Conservation (phyloP, 2,329 filamentous ascomycete species). For the Stagonosporopsis rhizophila region DNA sequence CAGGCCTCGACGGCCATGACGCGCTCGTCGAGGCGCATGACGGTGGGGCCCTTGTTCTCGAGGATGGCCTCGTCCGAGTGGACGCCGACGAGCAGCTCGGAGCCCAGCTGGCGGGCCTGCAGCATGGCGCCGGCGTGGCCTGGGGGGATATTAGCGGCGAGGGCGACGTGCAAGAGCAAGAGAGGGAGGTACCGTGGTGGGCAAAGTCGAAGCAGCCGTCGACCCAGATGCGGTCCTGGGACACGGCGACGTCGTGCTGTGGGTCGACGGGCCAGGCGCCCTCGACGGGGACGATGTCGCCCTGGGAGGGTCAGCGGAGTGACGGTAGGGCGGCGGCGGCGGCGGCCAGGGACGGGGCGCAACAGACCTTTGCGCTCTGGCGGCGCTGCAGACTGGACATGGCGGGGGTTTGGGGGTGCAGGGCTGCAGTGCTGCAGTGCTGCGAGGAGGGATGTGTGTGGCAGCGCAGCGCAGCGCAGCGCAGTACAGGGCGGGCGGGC, state of each 20-base stretch:
- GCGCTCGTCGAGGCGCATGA: slow-evolving; percentile 92
- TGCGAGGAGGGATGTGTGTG: too few species aligned
- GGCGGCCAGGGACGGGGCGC: too few species aligned
- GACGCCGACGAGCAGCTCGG: slow-evolving; percentile 87
- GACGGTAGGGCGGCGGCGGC: too few species aligned
- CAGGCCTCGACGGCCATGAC: slow-evolving; percentile 92
- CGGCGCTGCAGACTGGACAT: slow-evolving; percentile 40
- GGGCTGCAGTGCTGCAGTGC: too few species aligned
- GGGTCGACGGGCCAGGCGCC: slow-evolving; percentile 71
- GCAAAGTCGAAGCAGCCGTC: slow-evolving; percentile 99
- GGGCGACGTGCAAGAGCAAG: not conserved
- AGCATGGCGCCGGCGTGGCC: slow-evolving; percentile 97
- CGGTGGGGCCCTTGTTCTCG: slow-evolving; percentile 96
- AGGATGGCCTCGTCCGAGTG: slow-evolving; percentile 96
- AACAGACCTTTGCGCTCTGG: slow-evolving; percentile 40
- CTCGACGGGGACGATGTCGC: slow-evolving; percentile 55
- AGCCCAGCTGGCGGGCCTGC: slow-evolving; percentile 89
- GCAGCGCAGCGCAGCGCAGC: too few species aligned
- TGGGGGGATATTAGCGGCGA: slow-evolving; percentile 52
- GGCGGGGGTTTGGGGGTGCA: too few species aligned
- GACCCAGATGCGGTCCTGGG: slow-evolving; percentile 86
- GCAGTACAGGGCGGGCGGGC: too few species aligned
- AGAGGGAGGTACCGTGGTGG: slow-evolving; percentile 74
- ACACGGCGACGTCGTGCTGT: slow-evolving; percentile 64
- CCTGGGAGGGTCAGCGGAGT: slow-evolving; percentile 15